Evolutionary conservation across 768 basidiomycete species (phyloP).

Genomic region (Clitopilus passeckerianus): DNA sequence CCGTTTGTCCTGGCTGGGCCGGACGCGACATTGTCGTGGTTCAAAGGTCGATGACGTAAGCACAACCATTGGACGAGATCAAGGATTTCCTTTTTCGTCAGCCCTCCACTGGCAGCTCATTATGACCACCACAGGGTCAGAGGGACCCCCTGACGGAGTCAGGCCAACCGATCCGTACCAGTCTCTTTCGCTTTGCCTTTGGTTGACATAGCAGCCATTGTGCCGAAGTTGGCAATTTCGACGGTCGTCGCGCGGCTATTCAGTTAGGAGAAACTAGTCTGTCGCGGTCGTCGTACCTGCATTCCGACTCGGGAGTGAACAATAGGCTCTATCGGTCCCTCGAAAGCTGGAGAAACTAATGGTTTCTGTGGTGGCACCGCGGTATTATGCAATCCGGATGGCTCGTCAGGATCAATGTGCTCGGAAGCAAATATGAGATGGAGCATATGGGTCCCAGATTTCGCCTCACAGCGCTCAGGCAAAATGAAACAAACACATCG

Average conservation of each 20-base stretch:
- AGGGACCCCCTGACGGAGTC: not conserved
- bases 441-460: not conserved
- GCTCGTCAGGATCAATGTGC: not conserved
- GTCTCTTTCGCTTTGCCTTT: not conserved
- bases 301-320: not conserved
- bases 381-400: not conserved
- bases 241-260: not conserved
- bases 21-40: not conserved
- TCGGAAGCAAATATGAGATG: not conserved
- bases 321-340: not conserved
- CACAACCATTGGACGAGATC: not conserved
- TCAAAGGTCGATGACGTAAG: not conserved
- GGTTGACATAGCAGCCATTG: not conserved
- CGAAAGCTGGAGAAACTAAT: not conserved
- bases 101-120: not conserved
- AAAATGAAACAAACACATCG: not conserved
- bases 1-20: conserved; percentile 14
- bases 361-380: not conserved
- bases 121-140: not conserved
- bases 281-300: not conserved
- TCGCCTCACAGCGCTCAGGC: not conserved
- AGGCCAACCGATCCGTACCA: not conserved
- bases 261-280: not conserved
- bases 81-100: not conserved
- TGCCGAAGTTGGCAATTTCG: not conserved